Base-by-base conservation (phyloP, 768 basidiomycete species). In the Crepidotus variabilis region DNA sequence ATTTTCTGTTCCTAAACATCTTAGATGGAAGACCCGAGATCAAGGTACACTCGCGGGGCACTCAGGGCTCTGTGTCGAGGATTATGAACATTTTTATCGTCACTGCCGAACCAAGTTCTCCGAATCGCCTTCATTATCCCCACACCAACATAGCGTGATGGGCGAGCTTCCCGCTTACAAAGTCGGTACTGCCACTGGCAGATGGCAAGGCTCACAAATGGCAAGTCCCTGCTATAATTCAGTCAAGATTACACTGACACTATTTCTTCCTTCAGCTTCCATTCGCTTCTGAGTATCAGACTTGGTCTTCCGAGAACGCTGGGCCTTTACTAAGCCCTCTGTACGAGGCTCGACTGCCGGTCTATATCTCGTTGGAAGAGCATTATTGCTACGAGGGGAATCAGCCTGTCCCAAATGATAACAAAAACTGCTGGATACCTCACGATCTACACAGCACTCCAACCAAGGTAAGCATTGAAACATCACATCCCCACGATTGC, bases 341-440 rank as follows among this genome's bases (percentile, higher is more conserved):
- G 63, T 65, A 20, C 73, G 72, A 52, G 52, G 69, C 73, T 33
- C 72, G 79, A 48, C 74, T 68, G 46, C 80, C 83, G 10, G 67
- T 83, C 24, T 82, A 79, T 60, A 65, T 82, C 54, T 71, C 69
- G 1, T 68, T 84, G 23, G 72, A 75, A 58, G 83, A 83, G 57
- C 73, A 82, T 51, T 80, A 75, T 58, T 75, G 69, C 47, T 74
- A 67, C 59, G 67, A 73, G 45, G 61, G 66, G 3, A 63, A 65
- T 16, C 57, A 60, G 6, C 65, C 72, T 46, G 63, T 78, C 18
- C 78, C 78, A 2, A 65, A 72, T 53, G 76, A 74, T 0, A 72
- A 71, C 34, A 63, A 63, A 20, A 78, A 80, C 55, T 78, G 75
- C 8, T 83, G 81, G 74, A 61, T 84, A 16, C 80, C 82, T 6